A percentile compares a stretch with the other conserved stretches of the same genome.
Conservation (phyloP, 78 protist genomes). For the Dictyostelium brefeldianum region DNA sequence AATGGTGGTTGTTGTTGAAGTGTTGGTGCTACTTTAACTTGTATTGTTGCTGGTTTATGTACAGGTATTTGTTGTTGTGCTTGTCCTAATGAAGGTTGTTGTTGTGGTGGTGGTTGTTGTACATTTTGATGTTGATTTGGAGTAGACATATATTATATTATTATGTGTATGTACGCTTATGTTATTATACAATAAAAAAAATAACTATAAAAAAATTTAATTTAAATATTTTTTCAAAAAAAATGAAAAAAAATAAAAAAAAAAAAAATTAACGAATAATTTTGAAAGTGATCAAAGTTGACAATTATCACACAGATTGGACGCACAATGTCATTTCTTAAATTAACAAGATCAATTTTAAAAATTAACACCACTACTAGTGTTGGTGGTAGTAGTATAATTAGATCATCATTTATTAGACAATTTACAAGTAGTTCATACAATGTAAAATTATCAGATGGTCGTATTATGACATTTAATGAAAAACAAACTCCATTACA, state of each 20-base stretch:
- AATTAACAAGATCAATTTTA: conserved; percentile 5
- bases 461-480: background rate
- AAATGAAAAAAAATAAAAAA: background rate
- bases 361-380: background rate
- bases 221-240: background rate
- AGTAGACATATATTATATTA: background rate
- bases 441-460: conserved; percentile 27
- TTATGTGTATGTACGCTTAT: background rate
- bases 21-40: background rate
- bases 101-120: conserved; percentile 24
- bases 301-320: no score
- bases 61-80: background rate
- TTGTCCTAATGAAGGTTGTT: background rate
- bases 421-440: background rate
- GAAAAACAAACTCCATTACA: background rate
- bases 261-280: background rate
- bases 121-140: background rate
- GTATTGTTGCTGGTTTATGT: background rate
- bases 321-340: conserved; percentile 17
- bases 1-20: background rate
- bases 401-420: background rate
- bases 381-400: background rate
- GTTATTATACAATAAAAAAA: background rate
- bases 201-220: background rate
- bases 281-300: no score